These are phyloP conservation scores for Lentinula novae-zelandiae DNA, from an alignment of 1,284 basidiomycete species.

Conservation along the genomic window DNA sequence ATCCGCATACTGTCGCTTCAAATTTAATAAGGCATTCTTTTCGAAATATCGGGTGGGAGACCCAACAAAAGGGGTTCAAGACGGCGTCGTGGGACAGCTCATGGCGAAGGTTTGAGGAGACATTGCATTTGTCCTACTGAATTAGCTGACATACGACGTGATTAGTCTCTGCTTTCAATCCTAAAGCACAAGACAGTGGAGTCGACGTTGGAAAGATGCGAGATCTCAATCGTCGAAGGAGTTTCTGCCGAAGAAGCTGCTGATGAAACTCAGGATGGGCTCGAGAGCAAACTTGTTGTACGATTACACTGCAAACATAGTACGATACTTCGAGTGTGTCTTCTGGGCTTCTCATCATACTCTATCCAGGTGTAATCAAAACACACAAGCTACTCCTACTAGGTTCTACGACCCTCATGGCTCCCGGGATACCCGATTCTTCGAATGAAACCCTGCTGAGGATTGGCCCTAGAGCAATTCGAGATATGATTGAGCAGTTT, in stretches of 20 bases:
- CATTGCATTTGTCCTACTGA: slow-evolving; percentile 3
- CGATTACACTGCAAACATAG: slow-evolving; percentile 80
- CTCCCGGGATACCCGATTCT: slow-evolving; percentile 55
- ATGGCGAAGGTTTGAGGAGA: slow-evolving; percentile 52
- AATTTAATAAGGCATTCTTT: slow-evolving; percentile 66
- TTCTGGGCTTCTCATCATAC: slow-evolving; percentile 7
- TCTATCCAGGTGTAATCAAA: slow-evolving; percentile 63
- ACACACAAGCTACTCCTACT: slow-evolving; percentile 69
- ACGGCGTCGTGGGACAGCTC: slow-evolving; percentile 58
- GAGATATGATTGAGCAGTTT: slow-evolving; percentile 80
- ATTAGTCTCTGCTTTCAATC: slow-evolving; percentile 65
- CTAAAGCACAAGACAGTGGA: slow-evolving; percentile 70
- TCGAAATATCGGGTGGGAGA: slow-evolving; percentile 51
- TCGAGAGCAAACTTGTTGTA: slow-evolving; percentile 69
- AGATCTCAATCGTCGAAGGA: slow-evolving; percentile 64
- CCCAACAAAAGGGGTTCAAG: slow-evolving; percentile 19
- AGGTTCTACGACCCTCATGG: slow-evolving; percentile 51
- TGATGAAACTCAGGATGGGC: slow-evolving; percentile 48
- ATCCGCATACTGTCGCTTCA: slow-evolving; percentile 79
- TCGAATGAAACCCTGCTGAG: slow-evolving; percentile 58
- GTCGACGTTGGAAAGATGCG: slow-evolving; percentile 71
- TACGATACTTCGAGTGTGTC: slow-evolving; percentile 25
- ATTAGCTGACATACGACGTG: neutral
- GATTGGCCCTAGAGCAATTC: slow-evolving; percentile 66
- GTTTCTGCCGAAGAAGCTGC: slow-evolving; percentile 23